phyloP scores from a whole-genome alignment of 2,329 filamentous ascomycete species.

The Exophiala sp. region DNA sequence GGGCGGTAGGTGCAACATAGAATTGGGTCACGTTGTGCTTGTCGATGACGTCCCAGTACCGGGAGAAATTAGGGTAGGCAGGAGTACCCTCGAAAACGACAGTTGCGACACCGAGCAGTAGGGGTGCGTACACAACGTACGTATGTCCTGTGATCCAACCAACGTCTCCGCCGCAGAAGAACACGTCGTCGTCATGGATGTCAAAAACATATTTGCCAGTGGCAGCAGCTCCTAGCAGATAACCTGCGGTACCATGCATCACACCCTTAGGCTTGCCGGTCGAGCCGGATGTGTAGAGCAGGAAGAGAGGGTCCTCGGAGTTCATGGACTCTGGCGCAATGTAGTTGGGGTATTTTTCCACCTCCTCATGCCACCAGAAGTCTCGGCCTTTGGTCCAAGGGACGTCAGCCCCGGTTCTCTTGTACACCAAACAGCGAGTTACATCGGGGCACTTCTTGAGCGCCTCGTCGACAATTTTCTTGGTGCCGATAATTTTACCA shows the following conservation, averaged over 20 bases:
- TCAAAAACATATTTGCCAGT: constrained; percentile 99
- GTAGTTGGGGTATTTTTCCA: constrained; percentile 93
- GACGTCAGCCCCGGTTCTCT: constrained; percentile 89
- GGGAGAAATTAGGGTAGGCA: constrained; percentile 94
- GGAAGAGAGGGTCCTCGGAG: constrained; percentile 93
- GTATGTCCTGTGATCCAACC: constrained; percentile 99
- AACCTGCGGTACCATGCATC: constrained; percentile 94
- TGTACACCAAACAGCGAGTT: constrained; percentile 80
- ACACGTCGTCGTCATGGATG: constrained; percentile 87
- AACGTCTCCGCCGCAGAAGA: constrained; percentile 97
- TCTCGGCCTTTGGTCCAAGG: constrained; percentile 88
- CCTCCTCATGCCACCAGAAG: constrained; percentile 98
- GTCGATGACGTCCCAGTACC: constrained; percentile 98
- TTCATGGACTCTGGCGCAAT: constrained; percentile 83
- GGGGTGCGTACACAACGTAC: constrained; percentile 93
- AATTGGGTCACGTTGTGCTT: constrained; percentile 96
- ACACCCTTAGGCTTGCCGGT: constrained; percentile 99
- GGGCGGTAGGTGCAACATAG: constrained; percentile 92
- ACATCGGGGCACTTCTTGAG: constrained; percentile 94
- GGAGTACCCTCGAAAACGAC: constrained; percentile 98
- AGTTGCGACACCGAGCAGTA: constrained; percentile 87
- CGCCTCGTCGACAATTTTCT: constrained; percentile 95
- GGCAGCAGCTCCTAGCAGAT: constrained; percentile 85
- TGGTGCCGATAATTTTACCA: constrained; percentile 94
- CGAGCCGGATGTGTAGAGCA: constrained; percentile 96